These are phyloP conservation scores for Guyanaporus albipodus DNA, from an alignment of 768 basidiomycete genomes.

Conservation along the genomic window DNA sequence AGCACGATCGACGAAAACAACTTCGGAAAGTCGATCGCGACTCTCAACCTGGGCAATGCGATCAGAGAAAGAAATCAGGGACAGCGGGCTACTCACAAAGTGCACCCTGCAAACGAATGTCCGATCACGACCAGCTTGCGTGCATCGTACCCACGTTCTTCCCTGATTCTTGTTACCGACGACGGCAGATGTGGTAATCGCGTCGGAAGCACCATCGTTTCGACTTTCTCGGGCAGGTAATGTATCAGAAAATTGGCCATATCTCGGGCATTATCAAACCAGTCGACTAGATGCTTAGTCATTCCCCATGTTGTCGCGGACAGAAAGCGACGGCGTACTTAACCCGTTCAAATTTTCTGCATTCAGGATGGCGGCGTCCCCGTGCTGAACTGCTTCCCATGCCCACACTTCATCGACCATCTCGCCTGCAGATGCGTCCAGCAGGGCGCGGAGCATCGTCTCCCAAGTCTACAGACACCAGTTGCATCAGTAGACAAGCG, in stretches of 20 bases:
- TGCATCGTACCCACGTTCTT: conserved; percentile 43
- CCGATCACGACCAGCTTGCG: conserved; percentile 66
- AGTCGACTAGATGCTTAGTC: conserved; percentile 52
- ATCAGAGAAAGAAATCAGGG: background rate
- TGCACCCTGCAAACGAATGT: conserved; percentile 83
- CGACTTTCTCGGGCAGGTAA: conserved; percentile 51
- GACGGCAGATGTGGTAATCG: conserved; percentile 49
- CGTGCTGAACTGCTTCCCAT: conserved; percentile 82
- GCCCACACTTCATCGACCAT: conserved; percentile 73
- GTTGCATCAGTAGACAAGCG: background rate
- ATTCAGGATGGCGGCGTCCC: conserved; percentile 79
- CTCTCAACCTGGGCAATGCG: conserved; percentile 48
- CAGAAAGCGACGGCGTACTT: conserved; percentile 40
- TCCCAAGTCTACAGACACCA: conserved; percentile 66
- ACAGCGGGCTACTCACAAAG: conserved; percentile 46
- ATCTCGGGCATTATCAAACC: conserved; percentile 75
- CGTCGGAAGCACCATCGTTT: conserved; percentile 41
- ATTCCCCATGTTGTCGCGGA: background rate
- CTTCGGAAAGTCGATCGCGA: conserved; percentile 56
- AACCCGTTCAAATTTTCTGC: conserved; percentile 48
- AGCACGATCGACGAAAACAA: conserved; percentile 72
- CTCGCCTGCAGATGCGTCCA: conserved; percentile 39
- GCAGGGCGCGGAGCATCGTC: conserved; percentile 51
- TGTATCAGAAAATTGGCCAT: conserved; percentile 69
- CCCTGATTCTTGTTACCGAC: conserved; percentile 41